Base-by-base conservation (phyloP, 2,329 filamentous ascomycete genomes). In the Fusarium piperis region DNA sequence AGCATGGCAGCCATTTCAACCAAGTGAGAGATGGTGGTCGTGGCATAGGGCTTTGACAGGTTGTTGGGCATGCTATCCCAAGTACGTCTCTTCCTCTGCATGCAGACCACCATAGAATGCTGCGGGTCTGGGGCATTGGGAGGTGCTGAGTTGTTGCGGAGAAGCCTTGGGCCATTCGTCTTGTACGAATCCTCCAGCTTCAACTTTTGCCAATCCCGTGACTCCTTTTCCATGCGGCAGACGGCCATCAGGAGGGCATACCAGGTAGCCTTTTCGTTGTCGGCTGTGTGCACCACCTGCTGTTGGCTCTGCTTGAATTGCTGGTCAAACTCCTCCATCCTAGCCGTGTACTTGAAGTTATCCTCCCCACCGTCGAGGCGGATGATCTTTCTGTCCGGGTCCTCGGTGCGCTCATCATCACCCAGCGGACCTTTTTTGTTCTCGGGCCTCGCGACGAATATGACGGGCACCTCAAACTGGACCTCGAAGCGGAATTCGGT, bases 401-500 rank as follows among this genome's bases (percentile, higher is more conserved):
- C 71, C 2, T 28, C 62, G 2, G 62, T 55, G 0, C 63, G 55
- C 1, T 60, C 66, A 36, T 75, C 70, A 5, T 67, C 68, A 2
- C 72, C 72, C 0, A 76, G 16, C 0, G 77, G 77, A 2, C 81
- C 82, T 3, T 71, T 77, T 0, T 44, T 68, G 74, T 85, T 85
- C 13, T 32, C 61, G 0, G 82, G 78, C 0, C 73, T 76, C 6
- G 80, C 83, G 16, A 85, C 79, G 41, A 85, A 84, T 38, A 85
- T 81, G 57, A 85, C 83, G 12, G 83, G 83, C 0, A 80, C 75
- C 65, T 84, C 79, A 51, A 82, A 85, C 38, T 79, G 77, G 1
- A 84, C 83, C 41, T 83, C 81, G 65, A 84, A 83, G 2, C 83
- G 83, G 20, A 85, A 78, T 72, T 85, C 81, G 12, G 67, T 74